Conservation (phyloP, 2,329 filamentous ascomycete genomes). For the Trichoderma brevicompactum region DNA sequence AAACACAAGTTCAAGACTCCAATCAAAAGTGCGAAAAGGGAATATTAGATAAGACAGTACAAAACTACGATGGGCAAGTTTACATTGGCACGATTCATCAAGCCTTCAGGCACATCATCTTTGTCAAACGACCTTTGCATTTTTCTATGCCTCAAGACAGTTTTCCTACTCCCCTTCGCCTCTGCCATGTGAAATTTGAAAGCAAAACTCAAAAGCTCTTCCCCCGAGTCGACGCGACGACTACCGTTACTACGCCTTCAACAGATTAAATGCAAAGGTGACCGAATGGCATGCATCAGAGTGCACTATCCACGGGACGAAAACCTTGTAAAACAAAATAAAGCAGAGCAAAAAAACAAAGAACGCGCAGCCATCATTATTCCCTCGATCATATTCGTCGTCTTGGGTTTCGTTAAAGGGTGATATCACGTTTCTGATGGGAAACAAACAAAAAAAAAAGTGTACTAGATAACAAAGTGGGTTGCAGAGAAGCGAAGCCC, state of each 20-base stretch:
- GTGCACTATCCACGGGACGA: conserved; percentile 13
- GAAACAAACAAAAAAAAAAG: conserved; percentile 35
- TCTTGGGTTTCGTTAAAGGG: conserved; percentile 32
- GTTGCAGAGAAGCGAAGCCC: conserved; percentile 41
- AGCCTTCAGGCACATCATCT: neutral
- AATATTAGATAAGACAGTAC: too few species aligned
- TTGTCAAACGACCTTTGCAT: conserved; percentile 3
- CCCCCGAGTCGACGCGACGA: conserved; percentile 11
- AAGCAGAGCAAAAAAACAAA: conserved; percentile 9
- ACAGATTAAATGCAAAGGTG: conserved; percentile 23
- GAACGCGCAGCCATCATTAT: conserved; percentile 27
- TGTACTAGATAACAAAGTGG: conserved; percentile 40
- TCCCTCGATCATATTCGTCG: conserved; percentile 34
- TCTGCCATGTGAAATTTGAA: conserved; percentile 21
- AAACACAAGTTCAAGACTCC: too few species aligned
- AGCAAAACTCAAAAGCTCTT: neutral
- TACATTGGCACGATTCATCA: neutral
- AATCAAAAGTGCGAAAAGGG: too few species aligned
- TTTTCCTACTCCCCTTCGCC: conserved; percentile 28
- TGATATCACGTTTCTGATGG: conserved; percentile 26
- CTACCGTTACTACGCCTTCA: conserved; percentile 23
- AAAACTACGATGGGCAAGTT: neutral
- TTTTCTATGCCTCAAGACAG: conserved; percentile 22
- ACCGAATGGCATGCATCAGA: conserved; percentile 19
- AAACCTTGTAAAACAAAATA: conserved; percentile 28